Conservation (phyloP, 2,329 filamentous ascomycete species). For the Clarireedia homoeocarpa region DNA sequence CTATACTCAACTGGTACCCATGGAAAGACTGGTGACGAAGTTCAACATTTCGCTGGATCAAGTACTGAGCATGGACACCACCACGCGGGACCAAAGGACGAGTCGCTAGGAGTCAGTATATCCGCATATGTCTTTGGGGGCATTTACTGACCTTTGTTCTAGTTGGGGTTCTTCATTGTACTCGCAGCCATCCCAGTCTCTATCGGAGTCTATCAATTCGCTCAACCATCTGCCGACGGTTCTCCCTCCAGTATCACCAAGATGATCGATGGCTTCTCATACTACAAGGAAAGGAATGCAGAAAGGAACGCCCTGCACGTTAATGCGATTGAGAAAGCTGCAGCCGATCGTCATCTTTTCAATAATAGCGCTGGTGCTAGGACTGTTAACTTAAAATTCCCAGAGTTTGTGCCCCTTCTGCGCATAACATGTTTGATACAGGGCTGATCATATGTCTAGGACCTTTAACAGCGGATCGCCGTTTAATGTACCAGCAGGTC, state of each 20-base stretch:
- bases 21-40: constrained; percentile 19
- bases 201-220: constrained; percentile 37
- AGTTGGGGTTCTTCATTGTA: constrained; percentile 41
- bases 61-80: constrained; percentile 25
- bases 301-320: constrained; percentile 53
- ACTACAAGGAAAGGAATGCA: constrained; percentile 44
- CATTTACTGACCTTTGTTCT: constrained; percentile 14
- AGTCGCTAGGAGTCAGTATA: constrained; percentile 43
- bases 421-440: not conserved
- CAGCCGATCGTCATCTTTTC: constrained; percentile 54
- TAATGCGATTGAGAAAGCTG: constrained; percentile 53
- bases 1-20: constrained; percentile 21
- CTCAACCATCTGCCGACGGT: constrained; percentile 31
- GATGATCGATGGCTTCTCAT: constrained; percentile 47
- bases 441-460: constrained; percentile 34
- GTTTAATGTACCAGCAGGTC: constrained; percentile 56
- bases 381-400: constrained; percentile 48
- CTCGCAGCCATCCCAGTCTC: constrained; percentile 38
- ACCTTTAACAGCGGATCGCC: constrained; percentile 55
- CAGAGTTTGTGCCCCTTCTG: constrained; percentile 47
- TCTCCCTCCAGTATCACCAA: constrained; percentile 36
- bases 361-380: constrained; percentile 36
- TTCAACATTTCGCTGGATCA: constrained; percentile 14
- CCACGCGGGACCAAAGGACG: constrained; percentile 34
- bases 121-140: not conserved